phyloP scores from a whole-genome alignment of 371 early-diverging fungal species.

The Hamiltosporidium tvaerminnensis region DNA sequence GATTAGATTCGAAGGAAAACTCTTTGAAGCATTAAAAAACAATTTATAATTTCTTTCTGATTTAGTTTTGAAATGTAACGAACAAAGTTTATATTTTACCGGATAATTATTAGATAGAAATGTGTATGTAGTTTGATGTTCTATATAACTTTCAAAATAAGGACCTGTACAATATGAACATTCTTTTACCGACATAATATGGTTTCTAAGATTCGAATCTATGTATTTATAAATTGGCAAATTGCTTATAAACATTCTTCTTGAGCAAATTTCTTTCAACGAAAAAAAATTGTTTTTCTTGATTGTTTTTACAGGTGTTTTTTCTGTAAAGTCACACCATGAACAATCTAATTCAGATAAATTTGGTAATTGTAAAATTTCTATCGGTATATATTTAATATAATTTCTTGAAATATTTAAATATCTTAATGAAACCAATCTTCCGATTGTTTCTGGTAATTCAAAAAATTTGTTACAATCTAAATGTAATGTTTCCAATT shows the following conservation, averaged over 20 bases:
- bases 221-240: constrained; percentile 15
- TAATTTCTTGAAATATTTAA: constrained; percentile 33
- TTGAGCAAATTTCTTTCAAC: constrained; percentile 32
- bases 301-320: not conserved
- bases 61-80: constrained; percentile 23
- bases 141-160: constrained; percentile 30
- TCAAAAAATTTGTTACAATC: constrained; percentile 35
- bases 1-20: too few species aligned
- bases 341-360: constrained; percentile 16
- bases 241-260: constrained; percentile 33
- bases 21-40: too few species aligned
- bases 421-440: constrained; percentile 28
- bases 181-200: constrained; percentile 31
- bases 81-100: constrained; percentile 38
- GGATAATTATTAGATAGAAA: constrained; percentile 18
- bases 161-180: constrained; percentile 50
- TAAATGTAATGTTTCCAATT: constrained; percentile 35
- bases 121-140: constrained; percentile 15
- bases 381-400: constrained; percentile 35
- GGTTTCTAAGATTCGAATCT: constrained; percentile 6
- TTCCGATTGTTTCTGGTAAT: constrained; percentile 32
- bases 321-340: constrained; percentile 7
- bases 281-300: not conserved
- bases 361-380: constrained; percentile 41
- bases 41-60: too few species aligned